Evolutionary conservation across 306 rosid species (phyloP).

Genomic region (Styphnolobium japonicum): DNA sequence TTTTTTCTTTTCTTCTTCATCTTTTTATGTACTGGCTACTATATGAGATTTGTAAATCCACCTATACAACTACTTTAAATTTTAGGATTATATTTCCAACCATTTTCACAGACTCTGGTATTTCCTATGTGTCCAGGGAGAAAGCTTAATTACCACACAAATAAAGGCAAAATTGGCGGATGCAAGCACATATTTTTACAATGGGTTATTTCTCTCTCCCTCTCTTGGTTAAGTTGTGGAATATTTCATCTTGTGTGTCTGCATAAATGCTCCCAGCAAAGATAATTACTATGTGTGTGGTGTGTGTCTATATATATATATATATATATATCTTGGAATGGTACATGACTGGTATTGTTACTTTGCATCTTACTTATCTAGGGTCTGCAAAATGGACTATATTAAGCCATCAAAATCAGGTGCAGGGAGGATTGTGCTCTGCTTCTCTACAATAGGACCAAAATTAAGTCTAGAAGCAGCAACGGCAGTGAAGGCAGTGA

Average conservation of each 20-base stretch:
- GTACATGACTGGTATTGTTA: neutral
- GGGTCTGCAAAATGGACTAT: slow-evolving; percentile 32
- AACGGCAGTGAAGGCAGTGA: slow-evolving; percentile 32
- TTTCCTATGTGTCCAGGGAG: slow-evolving; percentile 37
- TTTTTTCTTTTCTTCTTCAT: neutral
- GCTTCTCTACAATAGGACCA: slow-evolving; percentile 45
- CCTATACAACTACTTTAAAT: neutral
- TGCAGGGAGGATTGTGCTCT: slow-evolving; percentile 32
- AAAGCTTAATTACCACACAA: slow-evolving; percentile 42
- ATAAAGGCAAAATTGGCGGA: slow-evolving; percentile 42
- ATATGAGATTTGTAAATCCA: neutral
- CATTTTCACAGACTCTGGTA: neutral
- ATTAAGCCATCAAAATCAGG: slow-evolving; percentile 24
- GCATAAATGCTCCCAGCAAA: no score
- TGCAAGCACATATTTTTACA: slow-evolving; percentile 24
- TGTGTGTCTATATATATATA: no score
- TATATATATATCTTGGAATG: neutral
- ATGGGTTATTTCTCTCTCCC: slow-evolving; percentile 34
- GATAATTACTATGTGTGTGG: no score
- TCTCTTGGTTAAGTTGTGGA: neutral
- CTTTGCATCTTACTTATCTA: neutral
- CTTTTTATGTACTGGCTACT: neutral
- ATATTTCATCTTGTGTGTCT: neutral
- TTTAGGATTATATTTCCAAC: neutral
- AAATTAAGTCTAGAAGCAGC: slow-evolving; percentile 18